Evolutionary conservation across 169 alveolate species (phyloP), one percentile per base, ranked within the genome.

Genomic region (Cryptosporidium sp.): DNA sequence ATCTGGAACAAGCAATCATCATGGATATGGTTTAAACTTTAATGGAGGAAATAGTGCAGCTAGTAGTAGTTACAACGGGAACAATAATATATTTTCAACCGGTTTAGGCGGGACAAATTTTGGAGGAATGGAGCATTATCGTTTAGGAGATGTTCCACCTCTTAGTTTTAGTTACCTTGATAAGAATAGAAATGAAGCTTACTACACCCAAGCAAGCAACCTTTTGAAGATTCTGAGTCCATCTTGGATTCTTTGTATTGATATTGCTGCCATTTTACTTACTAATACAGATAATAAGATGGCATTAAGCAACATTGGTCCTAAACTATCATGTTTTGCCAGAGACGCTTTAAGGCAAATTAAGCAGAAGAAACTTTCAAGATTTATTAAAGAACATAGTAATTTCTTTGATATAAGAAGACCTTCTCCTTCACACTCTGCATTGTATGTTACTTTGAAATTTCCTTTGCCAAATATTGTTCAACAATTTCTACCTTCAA

Each of bases 241-340:
- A 18, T 60, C 89, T 44, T 80, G 89, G 89, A 65, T 80, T 45
- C 65, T 80, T 29, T 80, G 89, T 35, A 80, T 80, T 26, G 89
- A 80, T 67, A 65, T 80, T 45, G 89, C 89, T 5, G 73, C 89
- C 21, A 67, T 80, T 61, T 48, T 80, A 62, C 67, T 80, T 29
- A 80, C 89, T 16, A 80, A 80, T 44, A 80, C 89, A 33, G 89
- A 80, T 21, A 80, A 80, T 80, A 80, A 80, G 56, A 80, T 80
- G 89, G 89, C 89, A 44, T 21, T 80, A 37, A 80, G 89, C 51
- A 80, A 80, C 33, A 80, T 80, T 80, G 89, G 89, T 12, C 89
- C 89, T 7, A 80, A 80, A 42, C 75, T 80, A 14, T 80, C 89
- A 26, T 80, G 72, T 60, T 58, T 80, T 26, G 72, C 89, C 56